Evolutionary conservation across 2,329 filamentous ascomycete species (phyloP), one percentile per base, ranked within the genome.

Genomic region (Aspergillus texensis): DNA sequence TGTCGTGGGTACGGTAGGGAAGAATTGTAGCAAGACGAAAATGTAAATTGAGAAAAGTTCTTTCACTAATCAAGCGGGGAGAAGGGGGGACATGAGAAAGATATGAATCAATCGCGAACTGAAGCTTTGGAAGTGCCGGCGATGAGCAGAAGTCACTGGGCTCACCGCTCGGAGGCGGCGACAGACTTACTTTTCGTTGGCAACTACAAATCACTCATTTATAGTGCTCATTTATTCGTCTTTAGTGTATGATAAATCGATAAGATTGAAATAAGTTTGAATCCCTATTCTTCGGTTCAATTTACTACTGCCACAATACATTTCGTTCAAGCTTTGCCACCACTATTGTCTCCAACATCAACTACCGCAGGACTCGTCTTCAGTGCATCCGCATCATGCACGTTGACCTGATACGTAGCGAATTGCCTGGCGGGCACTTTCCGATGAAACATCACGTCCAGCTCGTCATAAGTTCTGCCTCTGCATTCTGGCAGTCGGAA

Each of bases 401-500:
- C 60, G 16, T 65, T 62, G 55, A 64, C 52, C 36, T 62, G 28
- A 48, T 62, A 36, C 16, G 53, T 57, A 9, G 68, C 57, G 50
- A 74, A 81, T 39, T 79, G 75, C 46, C 76, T 70, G 2, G 79
- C 76, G 6, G 72, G 62, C 3, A 80, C 70, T 26, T 71, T 75
- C 6, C 70, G 71, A 57, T 77, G 74, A 62, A 83, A 82, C 50
- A 82, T 63, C 6, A 80, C 68, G 61, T 81, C 79, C 12, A 81
- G 63, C 65, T 81, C 79, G 3, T 73, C 77, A 63, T 76, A 80
- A 0, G 78, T 78, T 24, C 78, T 69, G 6, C 69, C 77, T 48
- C 74, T 78, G 3, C 74, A 68, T 61, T 81, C 79, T 1, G 78
- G 78, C 8, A 79, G 70, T 16, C 76, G 70, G 64, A 77, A 80